A percentile compares a stretch with the other conserved stretches of the same genome.
These are phyloP conservation scores for Teratosphaeria pseudoeucalypti DNA, from an alignment of 2,329 filamentous ascomycete genomes.

Conservation along the genomic window DNA sequence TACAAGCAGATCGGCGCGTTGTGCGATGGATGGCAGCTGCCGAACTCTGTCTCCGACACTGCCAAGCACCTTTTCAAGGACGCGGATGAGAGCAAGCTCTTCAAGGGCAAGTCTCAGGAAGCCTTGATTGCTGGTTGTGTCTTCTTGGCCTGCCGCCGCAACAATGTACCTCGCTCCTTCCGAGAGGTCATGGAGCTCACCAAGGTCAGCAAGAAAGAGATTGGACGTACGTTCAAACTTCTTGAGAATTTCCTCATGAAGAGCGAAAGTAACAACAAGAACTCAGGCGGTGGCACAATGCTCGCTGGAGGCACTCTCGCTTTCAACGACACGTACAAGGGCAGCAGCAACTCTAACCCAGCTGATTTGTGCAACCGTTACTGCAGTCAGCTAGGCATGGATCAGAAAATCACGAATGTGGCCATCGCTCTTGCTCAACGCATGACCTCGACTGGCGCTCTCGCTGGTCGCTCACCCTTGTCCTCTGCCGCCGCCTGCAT, in stretches of 20 bases:
- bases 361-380: conserved; percentile 68
- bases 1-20: conserved; percentile 81
- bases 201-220: conserved; percentile 92
- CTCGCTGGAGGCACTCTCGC: conserved; percentile 41
- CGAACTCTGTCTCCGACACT: conserved; percentile 71
- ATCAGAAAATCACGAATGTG: conserved; percentile 67
- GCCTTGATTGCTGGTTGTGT: conserved; percentile 92
- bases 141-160: conserved; percentile 92
- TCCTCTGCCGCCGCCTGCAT: conserved; percentile 93
- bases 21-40: conserved; percentile 75
- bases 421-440: conserved; percentile 68
- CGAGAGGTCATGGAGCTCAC: conserved; percentile 90
- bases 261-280: conserved; percentile 41
- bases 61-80: conserved; percentile 95
- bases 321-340: conserved; percentile 18
- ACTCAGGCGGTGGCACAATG: conserved; percentile 8
- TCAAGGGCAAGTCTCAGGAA: conserved; percentile 92
- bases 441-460: conserved; percentile 64
- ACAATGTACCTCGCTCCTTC: conserved; percentile 78
- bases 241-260: conserved; percentile 80
- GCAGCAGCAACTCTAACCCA: conserved; percentile 22
- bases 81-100: conserved; percentile 80
- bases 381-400: conserved; percentile 71
- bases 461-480: conserved; percentile 86
- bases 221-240: conserved; percentile 87